phyloP scores from a whole-genome alignment of 805 yeast species.

The Candida schatavii region DNA sequence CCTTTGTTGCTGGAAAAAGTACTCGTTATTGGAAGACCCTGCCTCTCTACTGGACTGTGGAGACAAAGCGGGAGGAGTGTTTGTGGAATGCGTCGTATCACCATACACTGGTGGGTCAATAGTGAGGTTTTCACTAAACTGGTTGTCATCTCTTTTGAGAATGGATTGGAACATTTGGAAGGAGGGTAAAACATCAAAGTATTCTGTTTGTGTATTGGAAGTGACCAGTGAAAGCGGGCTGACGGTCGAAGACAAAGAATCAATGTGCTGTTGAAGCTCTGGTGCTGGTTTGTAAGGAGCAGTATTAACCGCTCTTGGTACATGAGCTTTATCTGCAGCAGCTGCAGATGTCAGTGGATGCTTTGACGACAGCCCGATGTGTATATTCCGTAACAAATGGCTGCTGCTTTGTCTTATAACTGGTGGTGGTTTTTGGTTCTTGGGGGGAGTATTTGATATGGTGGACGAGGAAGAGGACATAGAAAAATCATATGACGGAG shows the following conservation, averaged over 20 bases:
- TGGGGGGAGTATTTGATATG: not conserved
- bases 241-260: slow-evolving; percentile 15
- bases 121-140: slow-evolving; percentile 32
- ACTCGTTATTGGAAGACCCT: slow-evolving; percentile 2
- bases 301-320: not conserved
- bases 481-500: slow-evolving; percentile 23
- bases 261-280: slow-evolving; percentile 36
- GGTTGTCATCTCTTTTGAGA: slow-evolving; percentile 39
- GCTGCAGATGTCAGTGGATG: not conserved
- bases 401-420: slow-evolving; percentile 5
- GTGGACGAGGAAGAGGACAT: slow-evolving; percentile 3
- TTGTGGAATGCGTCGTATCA: slow-evolving; percentile 25
- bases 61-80: slow-evolving; percentile 25
- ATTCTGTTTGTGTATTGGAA: slow-evolving; percentile 32
- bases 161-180: slow-evolving; percentile 64
- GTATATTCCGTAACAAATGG: not conserved
- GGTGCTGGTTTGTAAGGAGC: slow-evolving; percentile 32
- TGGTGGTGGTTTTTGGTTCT: slow-evolving; percentile 2
- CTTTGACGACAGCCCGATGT: not conserved
- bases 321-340: not conserved
- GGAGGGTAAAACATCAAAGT: slow-evolving; percentile 62
- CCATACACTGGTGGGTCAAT: slow-evolving; percentile 38
- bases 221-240: slow-evolving; percentile 20
- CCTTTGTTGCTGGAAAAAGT: slow-evolving; percentile 1
- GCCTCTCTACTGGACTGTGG: slow-evolving; percentile 6